Percentiles rank a stretch among this genome's conserved stretches.
phyloP scores from a whole-genome alignment of 2,329 filamentous ascomycete species.

The Epichloe uncinata region DNA sequence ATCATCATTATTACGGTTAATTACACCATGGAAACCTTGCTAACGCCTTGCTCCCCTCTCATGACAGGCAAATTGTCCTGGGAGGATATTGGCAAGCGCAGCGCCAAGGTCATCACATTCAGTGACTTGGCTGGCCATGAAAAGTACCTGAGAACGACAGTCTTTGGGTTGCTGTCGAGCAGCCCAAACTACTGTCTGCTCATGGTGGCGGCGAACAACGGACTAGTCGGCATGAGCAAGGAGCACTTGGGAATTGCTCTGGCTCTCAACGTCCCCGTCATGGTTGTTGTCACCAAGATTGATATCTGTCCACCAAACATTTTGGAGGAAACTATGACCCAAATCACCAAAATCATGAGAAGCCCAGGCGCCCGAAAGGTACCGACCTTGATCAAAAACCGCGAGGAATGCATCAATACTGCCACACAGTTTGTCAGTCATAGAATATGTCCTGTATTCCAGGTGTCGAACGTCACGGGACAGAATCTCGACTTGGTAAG shows the following conservation, averaged over 20 bases:
- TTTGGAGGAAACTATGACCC: constrained; percentile 80
- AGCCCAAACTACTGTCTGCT: constrained; percentile 95
- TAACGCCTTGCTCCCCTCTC: background rate
- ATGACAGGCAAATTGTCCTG: constrained; percentile 58
- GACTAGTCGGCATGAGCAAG: constrained; percentile 94
- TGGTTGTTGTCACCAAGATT: constrained; percentile 97
- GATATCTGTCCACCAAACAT: constrained; percentile 97
- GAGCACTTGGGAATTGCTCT: constrained; percentile 93
- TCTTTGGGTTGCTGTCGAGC: constrained; percentile 87
- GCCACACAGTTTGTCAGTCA: constrained; percentile 92
- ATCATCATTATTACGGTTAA: background rate
- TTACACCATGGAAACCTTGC: background rate
- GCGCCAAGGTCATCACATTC: constrained; percentile 93
- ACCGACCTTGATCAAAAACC: constrained; percentile 85
- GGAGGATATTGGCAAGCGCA: constrained; percentile 94
- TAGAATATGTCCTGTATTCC: constrained; percentile 92
- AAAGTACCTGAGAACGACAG: constrained; percentile 85
- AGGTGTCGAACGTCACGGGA: constrained; percentile 95
- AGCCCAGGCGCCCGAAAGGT: constrained; percentile 90
- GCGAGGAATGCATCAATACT: constrained; percentile 86
- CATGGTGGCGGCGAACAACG: constrained; percentile 98
- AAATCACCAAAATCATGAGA: constrained; percentile 86
- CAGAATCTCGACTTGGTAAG: constrained; percentile 82
- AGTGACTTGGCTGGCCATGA: constrained; percentile 94
- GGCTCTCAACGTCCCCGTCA: constrained; percentile 89